Base-by-base conservation (phyloP, 2,329 filamentous ascomycete species). In the Fusarium verticillioides region DNA sequence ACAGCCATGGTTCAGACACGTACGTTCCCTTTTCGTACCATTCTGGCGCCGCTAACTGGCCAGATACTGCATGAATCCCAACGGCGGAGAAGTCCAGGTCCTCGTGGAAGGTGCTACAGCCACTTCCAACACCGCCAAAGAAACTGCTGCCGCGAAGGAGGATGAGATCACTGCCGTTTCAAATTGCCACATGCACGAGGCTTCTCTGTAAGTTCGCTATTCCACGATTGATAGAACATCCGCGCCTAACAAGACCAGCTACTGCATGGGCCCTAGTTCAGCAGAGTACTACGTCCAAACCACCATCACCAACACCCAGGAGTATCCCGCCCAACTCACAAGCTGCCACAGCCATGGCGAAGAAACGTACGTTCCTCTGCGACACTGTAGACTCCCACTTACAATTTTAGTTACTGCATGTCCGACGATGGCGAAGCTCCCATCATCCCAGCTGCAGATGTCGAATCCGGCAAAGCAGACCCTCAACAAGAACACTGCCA, bases 261-360 rank as follows among this genome's bases (percentile, higher is more conserved):
- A 79, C 70, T 88, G 86, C 71, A 80, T 85, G 71, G 83, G 71
- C 1, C 71, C 81, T 32, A 83, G 81, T 36, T 78, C 79, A 0
- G 76, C 81, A 0, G 84, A 86, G 72, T 87, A 83, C 62, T 76
- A 81, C 44, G 81, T 86, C 39, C 82, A 83, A 44, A 83, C 84
- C 1, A 85, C 86, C 15, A 83, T 84, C 7, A 92, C 88, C 3
- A 85, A 85, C 30, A 90, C 87, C 2, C 84, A 85, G 40, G 86
- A 87, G 52, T 80, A 90, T 32, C 90, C 91, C 1, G 83, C 90
- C 0, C 82, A 87, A 56, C 92, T 90, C 75, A 92, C 90, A 0
- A 87, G 81, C 52, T 94, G 92, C 75, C 91, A 94, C 79, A 77
- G 80, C 4, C 91, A 93, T 77, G 90, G 84, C 11, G 74, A 80